A percentile compares a stretch with the other conserved stretches of the same genome.
phyloP scores from a whole-genome alignment of 257 asterid species.

The Lavandula angustifolia region DNA sequence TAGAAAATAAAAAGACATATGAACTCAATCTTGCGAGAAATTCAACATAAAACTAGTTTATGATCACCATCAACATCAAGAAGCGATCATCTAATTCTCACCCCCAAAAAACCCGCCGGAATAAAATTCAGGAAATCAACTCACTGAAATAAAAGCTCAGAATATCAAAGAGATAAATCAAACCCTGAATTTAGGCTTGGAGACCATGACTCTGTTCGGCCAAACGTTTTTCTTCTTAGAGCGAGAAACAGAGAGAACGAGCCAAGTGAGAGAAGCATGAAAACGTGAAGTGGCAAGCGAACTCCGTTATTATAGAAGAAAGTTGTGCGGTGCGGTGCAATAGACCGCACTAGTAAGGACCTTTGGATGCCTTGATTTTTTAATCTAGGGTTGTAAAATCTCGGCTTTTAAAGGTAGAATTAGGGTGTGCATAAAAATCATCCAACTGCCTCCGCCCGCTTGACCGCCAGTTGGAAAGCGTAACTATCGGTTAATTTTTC shows the following conservation, averaged over 20 bases:
- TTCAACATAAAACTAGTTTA: slow-evolving; percentile 3
- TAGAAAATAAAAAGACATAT: not conserved
- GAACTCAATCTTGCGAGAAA: slow-evolving; percentile 3
- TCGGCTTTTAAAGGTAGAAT: not conserved
- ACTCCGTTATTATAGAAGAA: slow-evolving; percentile 4
- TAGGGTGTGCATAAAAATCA: not conserved
- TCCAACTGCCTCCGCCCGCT: too few species aligned
- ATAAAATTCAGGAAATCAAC: slow-evolving; percentile 12
- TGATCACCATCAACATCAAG: slow-evolving; percentile 26
- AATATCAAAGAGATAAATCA: slow-evolving; percentile 17
- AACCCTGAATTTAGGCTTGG: slow-evolving; percentile 46
- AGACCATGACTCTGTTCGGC: slow-evolving; percentile 34
- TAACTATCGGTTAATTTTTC: too few species aligned
- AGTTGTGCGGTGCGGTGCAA: slow-evolving; percentile 15
- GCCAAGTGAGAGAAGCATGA: slow-evolving; percentile 17
- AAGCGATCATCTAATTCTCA: slow-evolving; percentile 26
- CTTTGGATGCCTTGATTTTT: not conserved
- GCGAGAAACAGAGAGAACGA: slow-evolving; percentile 34
- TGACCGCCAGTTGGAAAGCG: too few species aligned
- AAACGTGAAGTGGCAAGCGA: slow-evolving; percentile 24
- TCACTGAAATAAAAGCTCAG: not conserved
- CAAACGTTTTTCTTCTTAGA: not conserved
- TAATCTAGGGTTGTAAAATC: not conserved
- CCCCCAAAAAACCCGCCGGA: slow-evolving; percentile 5
- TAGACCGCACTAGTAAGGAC: not conserved